Evolutionary conservation across 1,139 yeast species (phyloP), one percentile per base, ranked within the genome.

Genomic region (Scheffersomyces illinoinensis): DNA sequence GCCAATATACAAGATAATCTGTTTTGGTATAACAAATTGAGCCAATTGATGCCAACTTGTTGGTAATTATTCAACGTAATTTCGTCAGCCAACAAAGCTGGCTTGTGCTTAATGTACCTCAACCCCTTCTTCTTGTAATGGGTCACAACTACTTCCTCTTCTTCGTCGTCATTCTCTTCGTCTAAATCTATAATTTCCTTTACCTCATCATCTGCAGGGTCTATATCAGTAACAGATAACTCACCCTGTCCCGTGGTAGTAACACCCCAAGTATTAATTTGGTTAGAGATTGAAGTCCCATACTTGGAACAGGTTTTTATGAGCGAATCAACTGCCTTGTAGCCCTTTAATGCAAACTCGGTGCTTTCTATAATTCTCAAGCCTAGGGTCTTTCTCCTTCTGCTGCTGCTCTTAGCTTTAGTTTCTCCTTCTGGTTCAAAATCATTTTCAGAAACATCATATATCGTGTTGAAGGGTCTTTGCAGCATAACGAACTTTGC

Each of bases 21-120:
- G 68, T 90, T 86, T 60, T 85, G 86, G 72, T 93, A 95, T 50
- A 96, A 79, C 58, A 95, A 74, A 64, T 89, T 84, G 58, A 96
- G 79, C 99, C 99, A 96, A 71, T 95, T 95, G 58, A 96, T 78
- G 55, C 99, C 99, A 20, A 95, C 97, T 68, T 93, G 95, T 77
- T 95, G 99, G 72, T 95, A 95, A 68, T 87, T 88, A 69, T 95
- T 95, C 66, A 95, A 79, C 51, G 84, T 85, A 43, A 91, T 81
- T 23, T 86, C 90, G 0, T 80, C 81, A 0, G 91, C 79, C 61
- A 95, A 74, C 53, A 89, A 74, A 14, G 76, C 71, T 4, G 99
- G 99, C 68, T 91, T 89, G 54, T 85, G 86, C 54, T 81, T 85
- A 73, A 92, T 85, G 71, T 89, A 95, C 20, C 67, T 66, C 52